Conservation (phyloP, 2,329 filamentous ascomycete species). For the Aspergillus clavatus region DNA sequence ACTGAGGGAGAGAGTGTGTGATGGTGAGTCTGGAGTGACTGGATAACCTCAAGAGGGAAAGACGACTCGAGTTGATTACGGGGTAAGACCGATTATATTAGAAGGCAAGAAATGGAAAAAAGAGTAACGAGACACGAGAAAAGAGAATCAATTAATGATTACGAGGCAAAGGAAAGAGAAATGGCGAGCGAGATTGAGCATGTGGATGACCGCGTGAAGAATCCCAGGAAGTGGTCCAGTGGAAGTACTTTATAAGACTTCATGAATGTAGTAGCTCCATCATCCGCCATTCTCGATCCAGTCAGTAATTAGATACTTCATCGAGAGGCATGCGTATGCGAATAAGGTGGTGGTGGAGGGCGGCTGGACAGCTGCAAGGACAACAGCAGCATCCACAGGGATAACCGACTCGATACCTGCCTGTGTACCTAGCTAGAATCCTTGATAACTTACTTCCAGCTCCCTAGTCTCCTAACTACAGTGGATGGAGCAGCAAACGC, state of each 20-base stretch:
- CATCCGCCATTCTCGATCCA: background rate
- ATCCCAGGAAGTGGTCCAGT: slow-evolving; percentile 15
- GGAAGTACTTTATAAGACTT: background rate
- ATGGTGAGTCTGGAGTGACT: background rate
- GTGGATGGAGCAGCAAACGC: background rate
- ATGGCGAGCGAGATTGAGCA: slow-evolving; percentile 19
- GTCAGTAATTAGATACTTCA: no score
- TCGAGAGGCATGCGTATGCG: no score
- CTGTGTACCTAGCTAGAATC: no score
- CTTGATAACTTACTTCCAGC: no score
- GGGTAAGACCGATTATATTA: background rate
- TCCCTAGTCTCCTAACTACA: no score
- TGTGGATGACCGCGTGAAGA: slow-evolving; percentile 33
- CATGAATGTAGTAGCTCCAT: background rate
- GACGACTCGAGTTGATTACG: background rate
- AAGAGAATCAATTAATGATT: background rate
- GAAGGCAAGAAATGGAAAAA: no score
- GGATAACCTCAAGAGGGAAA: background rate
- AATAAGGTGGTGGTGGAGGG: background rate
- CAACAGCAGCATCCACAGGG: background rate
- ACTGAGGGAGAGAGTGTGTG: background rate
- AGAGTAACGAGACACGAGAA: no score
- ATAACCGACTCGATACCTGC: no score
- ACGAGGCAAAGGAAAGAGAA: slow-evolving; percentile 8
- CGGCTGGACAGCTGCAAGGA: background rate